Percentiles rank a stretch among this genome's conserved stretches.
These are phyloP conservation scores for Melanomma pulvis-pyrius DNA, from an alignment of 495 filamentous ascomycete species.

Conservation along the genomic window DNA sequence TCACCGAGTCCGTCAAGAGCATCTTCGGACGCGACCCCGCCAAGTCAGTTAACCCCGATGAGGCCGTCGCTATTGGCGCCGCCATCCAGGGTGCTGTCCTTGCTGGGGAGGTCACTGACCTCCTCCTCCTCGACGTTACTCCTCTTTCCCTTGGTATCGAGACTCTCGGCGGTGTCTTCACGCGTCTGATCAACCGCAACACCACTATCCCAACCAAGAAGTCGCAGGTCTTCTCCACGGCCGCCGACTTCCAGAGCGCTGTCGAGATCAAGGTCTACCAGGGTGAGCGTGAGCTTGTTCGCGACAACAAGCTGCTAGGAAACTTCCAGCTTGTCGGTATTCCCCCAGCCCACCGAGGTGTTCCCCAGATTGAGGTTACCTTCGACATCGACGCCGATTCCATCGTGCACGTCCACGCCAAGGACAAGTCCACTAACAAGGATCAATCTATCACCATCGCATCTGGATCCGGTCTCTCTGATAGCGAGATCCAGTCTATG, in stretches of 20 bases:
- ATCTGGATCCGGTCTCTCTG: conserved; percentile 95
- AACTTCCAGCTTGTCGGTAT: conserved; percentile 99
- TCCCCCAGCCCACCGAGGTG: conserved; percentile 94
- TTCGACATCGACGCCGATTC: conserved; percentile 99
- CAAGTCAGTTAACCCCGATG: conserved; percentile 99
- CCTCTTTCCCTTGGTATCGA: conserved; percentile 98
- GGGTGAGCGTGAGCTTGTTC: conserved; percentile 99
- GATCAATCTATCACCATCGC: conserved; percentile 98
- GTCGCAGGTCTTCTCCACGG: conserved; percentile 97
- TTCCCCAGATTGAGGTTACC: conserved; percentile 97
- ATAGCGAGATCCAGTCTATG: conserved; percentile 93
- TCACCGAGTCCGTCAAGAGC: conserved; percentile 93
- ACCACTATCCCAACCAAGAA: conserved; percentile 99
- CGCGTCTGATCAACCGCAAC: conserved; percentile 98
- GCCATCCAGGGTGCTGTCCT: conserved; percentile 98
- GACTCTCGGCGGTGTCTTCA: conserved; percentile 99
- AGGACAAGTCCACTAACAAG: conserved; percentile 99
- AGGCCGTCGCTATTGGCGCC: conserved; percentile 98
- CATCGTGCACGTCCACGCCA: conserved; percentile 97
- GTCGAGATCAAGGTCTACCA: conserved; percentile 99
- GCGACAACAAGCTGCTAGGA: conserved; percentile 97
- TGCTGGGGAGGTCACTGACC: conserved; percentile 93
- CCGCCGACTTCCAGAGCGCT: conserved; percentile 98
- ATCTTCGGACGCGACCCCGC: conserved; percentile 98
- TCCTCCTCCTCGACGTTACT: conserved; percentile 95